Evolutionary conservation across 108 stramenopile genomes (phyloP).

Genomic region (Pseudonitzschia delicatissima): DNA sequence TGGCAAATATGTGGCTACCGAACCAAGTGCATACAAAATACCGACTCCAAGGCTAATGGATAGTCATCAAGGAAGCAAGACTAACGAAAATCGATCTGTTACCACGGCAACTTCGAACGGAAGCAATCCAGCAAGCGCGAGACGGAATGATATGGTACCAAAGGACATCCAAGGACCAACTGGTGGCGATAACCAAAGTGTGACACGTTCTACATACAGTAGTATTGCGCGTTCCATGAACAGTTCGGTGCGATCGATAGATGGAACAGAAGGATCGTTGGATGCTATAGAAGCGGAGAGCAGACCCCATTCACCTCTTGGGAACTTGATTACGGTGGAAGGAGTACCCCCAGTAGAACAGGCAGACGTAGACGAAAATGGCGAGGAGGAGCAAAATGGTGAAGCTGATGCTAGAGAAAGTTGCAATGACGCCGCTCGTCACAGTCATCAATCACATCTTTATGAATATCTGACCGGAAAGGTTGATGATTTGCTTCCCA

Average conservation of each 20-base stretch:
- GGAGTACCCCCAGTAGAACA: not conserved
- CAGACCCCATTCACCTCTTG: not conserved
- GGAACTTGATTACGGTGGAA: not conserved
- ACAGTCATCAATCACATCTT: not conserved
- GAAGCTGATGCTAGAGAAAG: not conserved
- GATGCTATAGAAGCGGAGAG: not conserved
- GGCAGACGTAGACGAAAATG: too few relatives aligned
- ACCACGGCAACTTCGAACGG: not conserved
- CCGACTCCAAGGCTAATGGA: not conserved
- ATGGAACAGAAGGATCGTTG: not conserved
- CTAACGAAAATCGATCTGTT: not conserved
- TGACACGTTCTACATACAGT: not conserved
- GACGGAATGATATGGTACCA: too few relatives aligned
- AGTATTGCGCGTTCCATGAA: not conserved
- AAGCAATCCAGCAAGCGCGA: not conserved
- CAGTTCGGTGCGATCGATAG: not conserved
- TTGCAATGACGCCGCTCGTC: not conserved
- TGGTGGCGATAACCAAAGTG: not conserved
- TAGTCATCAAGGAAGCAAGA: not conserved
- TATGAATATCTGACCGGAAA: constrained; percentile 1
- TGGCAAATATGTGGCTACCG: not conserved
- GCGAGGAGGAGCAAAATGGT: not conserved
- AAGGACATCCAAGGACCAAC: not conserved
- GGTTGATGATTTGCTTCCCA: not conserved
- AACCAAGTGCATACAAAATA: not conserved